These are phyloP conservation scores for Waltergamsia citrina DNA, from an alignment of 2,329 filamentous ascomycete genomes.

Conservation along the genomic window DNA sequence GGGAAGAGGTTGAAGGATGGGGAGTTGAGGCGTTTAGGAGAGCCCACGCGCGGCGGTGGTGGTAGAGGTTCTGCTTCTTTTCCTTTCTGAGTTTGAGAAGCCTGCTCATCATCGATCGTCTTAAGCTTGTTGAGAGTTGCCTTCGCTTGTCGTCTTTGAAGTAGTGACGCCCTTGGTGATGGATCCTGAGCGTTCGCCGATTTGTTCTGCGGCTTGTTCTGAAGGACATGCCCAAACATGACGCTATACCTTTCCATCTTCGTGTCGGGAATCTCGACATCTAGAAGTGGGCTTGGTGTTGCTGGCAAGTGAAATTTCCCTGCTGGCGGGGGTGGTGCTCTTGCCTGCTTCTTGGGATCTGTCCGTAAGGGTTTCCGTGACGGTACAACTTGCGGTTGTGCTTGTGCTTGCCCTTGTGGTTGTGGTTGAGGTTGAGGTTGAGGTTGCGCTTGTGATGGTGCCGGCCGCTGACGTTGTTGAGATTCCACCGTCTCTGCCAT, in stretches of 20 bases:
- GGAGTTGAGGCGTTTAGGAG: conserved; percentile 31
- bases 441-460: neutral
- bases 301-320: neutral
- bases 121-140: conserved; percentile 49
- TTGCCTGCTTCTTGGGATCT: neutral
- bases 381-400: too few species aligned
- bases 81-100: conserved; percentile 14
- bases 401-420: conserved; percentile 12
- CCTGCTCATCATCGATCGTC: conserved; percentile 36
- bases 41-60: conserved; percentile 37
- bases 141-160: conserved; percentile 15
- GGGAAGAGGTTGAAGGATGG: conserved; percentile 38
- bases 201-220: conserved; percentile 19
- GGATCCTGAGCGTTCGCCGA: neutral
- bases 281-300: conserved; percentile 33
- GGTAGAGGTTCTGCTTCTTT: conserved; percentile 18
- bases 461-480: neutral
- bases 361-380: neutral
- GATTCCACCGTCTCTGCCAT: neutral
- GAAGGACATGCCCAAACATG: conserved; percentile 77
- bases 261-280: conserved; percentile 72
- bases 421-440: conserved; percentile 21
- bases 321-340: neutral
- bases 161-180: too few species aligned
- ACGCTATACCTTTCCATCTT: conserved; percentile 86